Base-by-base conservation (phyloP, 192 early-diverging fungal genomes). In the Gonapodya prolifera region DNA sequence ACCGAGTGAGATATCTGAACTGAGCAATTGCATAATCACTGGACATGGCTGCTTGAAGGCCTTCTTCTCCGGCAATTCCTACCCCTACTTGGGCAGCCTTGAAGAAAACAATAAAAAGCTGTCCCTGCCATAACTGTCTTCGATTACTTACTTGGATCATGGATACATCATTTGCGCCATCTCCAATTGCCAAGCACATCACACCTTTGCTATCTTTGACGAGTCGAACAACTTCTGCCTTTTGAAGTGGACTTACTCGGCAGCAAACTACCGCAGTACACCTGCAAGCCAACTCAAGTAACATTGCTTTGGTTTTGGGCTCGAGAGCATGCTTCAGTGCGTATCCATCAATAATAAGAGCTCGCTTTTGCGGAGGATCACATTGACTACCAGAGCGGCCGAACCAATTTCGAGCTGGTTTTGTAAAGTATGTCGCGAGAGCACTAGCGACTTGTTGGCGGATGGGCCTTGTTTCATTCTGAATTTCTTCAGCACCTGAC, bases 1-100 rank as follows among this genome's bases (percentile, higher is more conserved):
- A 84, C 78, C 91, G 93, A 18, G 84, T 80, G 69, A 99, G 87
- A 80, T 94, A 98, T 30, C 94, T 85, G 84, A 99, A 99, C 79
- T 96, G 95, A 0, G 87, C 91, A 34, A 99, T 92, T 0, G 94
- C 88, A 82, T 97, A 99, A 80, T 99, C 97, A 8, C 93, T 89
- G 0, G 97, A 94, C 93, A 95, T 97, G 35, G 94, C 86, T 1
- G 97, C 97, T 80, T 97, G 96, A 33, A 93, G 83, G 2, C 90
- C 91, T 81, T 90, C 88, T 77, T 86, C 87, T 16, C 86, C 86
- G 70, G 75, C 81, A 70, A 89, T 88, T 29, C 87, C 88, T 29
- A 89, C 83, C 0, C 87, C 86, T 35, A 94, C 84, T 77, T 93
- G 86, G 0, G 92, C 92, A 70, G 86, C 87, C 77, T 87, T 16